Conservation (phyloP, 495 filamentous ascomycete species). For the Aspergillus conjunctus region DNA sequence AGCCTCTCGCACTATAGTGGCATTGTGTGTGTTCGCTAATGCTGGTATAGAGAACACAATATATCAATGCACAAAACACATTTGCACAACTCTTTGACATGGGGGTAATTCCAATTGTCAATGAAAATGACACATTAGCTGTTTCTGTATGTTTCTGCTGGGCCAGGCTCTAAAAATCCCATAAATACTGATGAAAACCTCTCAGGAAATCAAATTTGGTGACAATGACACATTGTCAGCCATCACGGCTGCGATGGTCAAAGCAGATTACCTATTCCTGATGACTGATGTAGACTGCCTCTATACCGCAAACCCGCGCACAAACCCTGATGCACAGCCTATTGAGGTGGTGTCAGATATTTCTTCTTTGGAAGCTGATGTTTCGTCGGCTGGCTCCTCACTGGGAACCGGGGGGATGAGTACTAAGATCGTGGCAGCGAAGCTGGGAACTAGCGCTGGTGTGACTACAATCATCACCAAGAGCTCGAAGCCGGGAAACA, state of each 20-base stretch:
- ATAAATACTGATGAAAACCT: not conserved
- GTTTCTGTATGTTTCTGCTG: constrained; percentile 63
- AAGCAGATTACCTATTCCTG: constrained; percentile 93
- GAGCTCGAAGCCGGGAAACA: constrained; percentile 90
- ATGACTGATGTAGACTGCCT: constrained; percentile 99
- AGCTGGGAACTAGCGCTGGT: constrained; percentile 89
- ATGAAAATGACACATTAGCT: constrained; percentile 96
- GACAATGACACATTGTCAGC: constrained; percentile 98
- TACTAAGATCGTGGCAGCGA: constrained; percentile 94
- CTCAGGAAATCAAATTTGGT: constrained; percentile 94
- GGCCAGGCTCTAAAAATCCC: not conserved
- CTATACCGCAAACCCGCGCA: constrained; percentile 92
- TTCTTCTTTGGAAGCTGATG: constrained; percentile 79
- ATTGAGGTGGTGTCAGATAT: constrained; percentile 96
- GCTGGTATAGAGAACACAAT: constrained; percentile 73
- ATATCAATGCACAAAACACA: constrained; percentile 94
- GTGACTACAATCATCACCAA: constrained; percentile 95
- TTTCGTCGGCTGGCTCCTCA: constrained; percentile 83
- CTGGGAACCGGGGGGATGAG: constrained; percentile 98
- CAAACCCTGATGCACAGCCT: constrained; percentile 77
- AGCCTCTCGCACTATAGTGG: constrained; percentile 24
- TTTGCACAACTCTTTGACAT: constrained; percentile 86
- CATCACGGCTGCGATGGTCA: constrained; percentile 95
- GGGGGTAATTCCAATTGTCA: constrained; percentile 97
- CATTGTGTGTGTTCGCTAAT: constrained; percentile 17